Percentiles rank a stretch among this genome's conserved stretches.
Conservation (phyloP, 768 basidiomycete genomes). For the Neoboletus brunneissimus region DNA sequence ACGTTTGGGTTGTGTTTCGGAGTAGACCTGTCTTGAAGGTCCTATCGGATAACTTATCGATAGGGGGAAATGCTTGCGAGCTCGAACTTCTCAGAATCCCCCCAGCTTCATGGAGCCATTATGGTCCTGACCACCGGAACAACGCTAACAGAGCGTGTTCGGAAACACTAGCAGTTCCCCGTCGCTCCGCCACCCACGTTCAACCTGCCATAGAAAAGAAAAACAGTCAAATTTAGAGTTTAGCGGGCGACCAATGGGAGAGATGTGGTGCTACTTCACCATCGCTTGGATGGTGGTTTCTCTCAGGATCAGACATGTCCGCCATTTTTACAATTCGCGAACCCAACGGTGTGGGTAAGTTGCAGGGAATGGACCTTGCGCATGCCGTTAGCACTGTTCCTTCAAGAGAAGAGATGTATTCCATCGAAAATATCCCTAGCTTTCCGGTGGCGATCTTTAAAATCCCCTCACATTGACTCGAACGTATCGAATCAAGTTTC, state of each 20-base stretch:
- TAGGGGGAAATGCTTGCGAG: background rate
- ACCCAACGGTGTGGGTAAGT: background rate
- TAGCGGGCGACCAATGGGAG: background rate
- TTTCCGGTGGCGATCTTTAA: background rate
- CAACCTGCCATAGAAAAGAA: too few relatives aligned
- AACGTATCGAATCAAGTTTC: background rate
- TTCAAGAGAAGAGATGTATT: background rate
- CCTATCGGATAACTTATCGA: background rate
- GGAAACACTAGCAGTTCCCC: background rate
- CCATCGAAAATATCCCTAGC: background rate
- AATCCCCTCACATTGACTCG: background rate
- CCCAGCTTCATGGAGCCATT: background rate
- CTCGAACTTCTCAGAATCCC: background rate
- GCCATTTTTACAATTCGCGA: background rate
- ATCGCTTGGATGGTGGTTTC: background rate
- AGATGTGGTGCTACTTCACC: background rate
- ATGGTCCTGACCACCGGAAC: background rate
- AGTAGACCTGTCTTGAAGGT: background rate
- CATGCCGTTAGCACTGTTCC: slow-evolving; percentile 2
- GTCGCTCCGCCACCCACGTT: background rate
- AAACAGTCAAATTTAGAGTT: background rate
- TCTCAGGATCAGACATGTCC: background rate
- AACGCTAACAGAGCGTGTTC: background rate
- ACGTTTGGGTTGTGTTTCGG: background rate
- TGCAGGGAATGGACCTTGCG: background rate